phyloP scores from a whole-genome alignment of 169 alveolate genomes.

The Plasmodium vinckei region DNA sequence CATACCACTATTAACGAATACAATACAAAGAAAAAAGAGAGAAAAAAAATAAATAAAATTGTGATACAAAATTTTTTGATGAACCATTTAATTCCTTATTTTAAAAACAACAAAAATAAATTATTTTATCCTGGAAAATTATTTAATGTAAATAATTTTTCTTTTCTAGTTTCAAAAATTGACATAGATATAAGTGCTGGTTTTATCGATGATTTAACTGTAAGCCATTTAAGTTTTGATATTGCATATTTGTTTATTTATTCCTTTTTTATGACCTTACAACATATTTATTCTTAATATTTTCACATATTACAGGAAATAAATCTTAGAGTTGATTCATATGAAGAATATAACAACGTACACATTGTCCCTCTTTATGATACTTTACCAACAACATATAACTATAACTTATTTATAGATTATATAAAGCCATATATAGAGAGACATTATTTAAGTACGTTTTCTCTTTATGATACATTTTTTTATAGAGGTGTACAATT shows the following conservation, averaged over 20 bases:
- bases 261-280: neutral
- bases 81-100: conserved; percentile 36
- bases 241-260: neutral
- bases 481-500: conserved; percentile 82
- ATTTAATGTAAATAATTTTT: conserved; percentile 29
- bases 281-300: neutral
- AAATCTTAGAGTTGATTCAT: conserved; percentile 59
- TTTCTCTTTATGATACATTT: conserved; percentile 80
- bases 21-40: conserved; percentile 10
- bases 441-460: conserved; percentile 78
- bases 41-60: too few relatives aligned
- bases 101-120: conserved; percentile 38
- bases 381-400: conserved; percentile 80
- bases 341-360: conserved; percentile 76
- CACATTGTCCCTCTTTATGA: conserved; percentile 81
- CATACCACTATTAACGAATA: neutral
- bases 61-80: conserved; percentile 23
- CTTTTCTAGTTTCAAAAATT: conserved; percentile 32
- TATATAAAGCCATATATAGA: conserved; percentile 79
- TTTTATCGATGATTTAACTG: conserved; percentile 41
- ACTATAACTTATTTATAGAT: conserved; percentile 77
- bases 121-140: conserved; percentile 51
- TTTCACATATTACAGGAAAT: conserved; percentile 26
- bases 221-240: neutral
- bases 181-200: conserved; percentile 55